phyloP scores from a whole-genome alignment of 768 basidiomycete species.

The Suillus weaverae region DNA sequence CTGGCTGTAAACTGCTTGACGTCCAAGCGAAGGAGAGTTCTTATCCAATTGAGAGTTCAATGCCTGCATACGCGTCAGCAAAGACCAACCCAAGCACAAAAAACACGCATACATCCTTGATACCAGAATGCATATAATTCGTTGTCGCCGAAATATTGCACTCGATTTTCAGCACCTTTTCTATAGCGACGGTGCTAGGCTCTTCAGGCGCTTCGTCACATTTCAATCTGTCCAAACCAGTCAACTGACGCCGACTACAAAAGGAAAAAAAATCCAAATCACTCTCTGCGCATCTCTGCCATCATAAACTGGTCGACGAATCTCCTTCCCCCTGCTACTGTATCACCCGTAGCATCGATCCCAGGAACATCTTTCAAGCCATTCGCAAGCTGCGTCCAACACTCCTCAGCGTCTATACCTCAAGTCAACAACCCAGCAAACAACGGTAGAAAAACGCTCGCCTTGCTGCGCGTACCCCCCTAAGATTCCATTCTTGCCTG shows the following conservation, averaged over 20 bases:
- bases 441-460: slow-evolving; percentile 13
- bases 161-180: slow-evolving; percentile 84
- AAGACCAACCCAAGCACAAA: slow-evolving; percentile 8
- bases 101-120: slow-evolving; percentile 62
- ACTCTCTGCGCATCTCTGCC: slow-evolving; percentile 77
- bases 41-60: slow-evolving; percentile 89
- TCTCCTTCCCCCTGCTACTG: slow-evolving; percentile 39
- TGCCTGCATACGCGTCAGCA: slow-evolving; percentile 47
- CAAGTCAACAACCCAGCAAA: not conserved
- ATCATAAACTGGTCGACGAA: slow-evolving; percentile 83
- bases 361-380: slow-evolving; percentile 71
- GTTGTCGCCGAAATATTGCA: slow-evolving; percentile 89
- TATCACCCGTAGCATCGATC: slow-evolving; percentile 29
- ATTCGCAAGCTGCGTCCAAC: slow-evolving; percentile 74
- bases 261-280: slow-evolving; percentile 1
- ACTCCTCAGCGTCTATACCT: slow-evolving; percentile 85
- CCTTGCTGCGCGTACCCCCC: slow-evolving; percentile 81
- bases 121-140: slow-evolving; percentile 86
- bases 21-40: slow-evolving; percentile 72
- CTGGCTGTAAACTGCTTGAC: slow-evolving; percentile 80
- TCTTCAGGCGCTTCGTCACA: slow-evolving; percentile 87
- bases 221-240: slow-evolving; percentile 55
- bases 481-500: slow-evolving; percentile 36
- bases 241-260: not conserved
- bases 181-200: slow-evolving; percentile 55